Evolutionary conservation across 768 basidiomycete genomes (phyloP).

Genomic region (Crepidotus variabilis): DNA sequence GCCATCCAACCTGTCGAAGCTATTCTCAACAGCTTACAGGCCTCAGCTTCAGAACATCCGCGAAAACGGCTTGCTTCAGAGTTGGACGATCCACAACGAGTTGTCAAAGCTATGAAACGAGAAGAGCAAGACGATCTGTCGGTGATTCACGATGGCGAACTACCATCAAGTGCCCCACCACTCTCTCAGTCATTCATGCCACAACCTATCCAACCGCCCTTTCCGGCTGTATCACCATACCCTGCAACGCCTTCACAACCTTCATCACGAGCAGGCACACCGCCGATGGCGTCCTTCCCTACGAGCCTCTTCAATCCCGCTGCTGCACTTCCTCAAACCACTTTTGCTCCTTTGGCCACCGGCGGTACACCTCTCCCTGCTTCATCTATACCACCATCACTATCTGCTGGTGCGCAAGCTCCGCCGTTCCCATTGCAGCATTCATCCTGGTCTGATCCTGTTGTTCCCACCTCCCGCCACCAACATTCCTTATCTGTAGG

Average conservation of each 20-base stretch:
- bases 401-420: neutral
- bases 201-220: slow-evolving; percentile 7
- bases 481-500: slow-evolving; percentile 41
- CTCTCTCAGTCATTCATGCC: slow-evolving; percentile 13
- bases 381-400: slow-evolving; percentile 3
- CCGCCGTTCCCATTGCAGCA: slow-evolving; percentile 26
- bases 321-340: slow-evolving; percentile 19
- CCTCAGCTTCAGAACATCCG: slow-evolving; percentile 31
- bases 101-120: slow-evolving; percentile 41
- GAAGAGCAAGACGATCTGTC: slow-evolving; percentile 45
- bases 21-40: slow-evolving; percentile 8
- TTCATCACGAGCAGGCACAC: slow-evolving; percentile 26
- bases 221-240: slow-evolving; percentile 11
- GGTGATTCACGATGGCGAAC: slow-evolving; percentile 17
- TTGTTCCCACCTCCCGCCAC: slow-evolving; percentile 32
- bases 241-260: slow-evolving; percentile 29
- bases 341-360: slow-evolving; percentile 14
- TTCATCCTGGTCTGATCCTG: slow-evolving; percentile 36
- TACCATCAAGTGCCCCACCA: slow-evolving; percentile 9
- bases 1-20: slow-evolving; percentile 19
- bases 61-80: slow-evolving; percentile 43
- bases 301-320: slow-evolving; percentile 22
- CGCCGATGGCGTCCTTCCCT: slow-evolving; percentile 26
- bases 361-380: slow-evolving; percentile 18
- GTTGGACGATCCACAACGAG: slow-evolving; percentile 35